A percentile compares a stretch with the other conserved stretches of the same genome.
Evolutionary conservation across 1,284 basidiomycete genomes (phyloP).

Genomic region (Amylostereum areolatum): DNA sequence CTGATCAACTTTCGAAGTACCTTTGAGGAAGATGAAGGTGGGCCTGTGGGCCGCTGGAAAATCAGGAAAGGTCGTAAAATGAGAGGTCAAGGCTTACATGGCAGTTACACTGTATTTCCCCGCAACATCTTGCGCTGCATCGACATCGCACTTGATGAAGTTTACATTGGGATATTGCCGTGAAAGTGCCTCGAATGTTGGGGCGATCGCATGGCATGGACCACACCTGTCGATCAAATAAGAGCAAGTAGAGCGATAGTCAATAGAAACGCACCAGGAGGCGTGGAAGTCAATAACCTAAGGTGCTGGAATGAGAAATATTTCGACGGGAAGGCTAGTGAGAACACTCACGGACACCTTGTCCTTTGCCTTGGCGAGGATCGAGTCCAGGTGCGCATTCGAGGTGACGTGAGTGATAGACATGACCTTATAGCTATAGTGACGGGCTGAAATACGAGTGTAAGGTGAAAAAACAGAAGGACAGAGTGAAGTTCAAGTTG

Average conservation of each 20-base stretch:
- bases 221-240: constrained; percentile 55
- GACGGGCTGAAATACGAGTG: background rate
- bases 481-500: no score
- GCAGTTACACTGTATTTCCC: constrained; percentile 53
- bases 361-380: constrained; percentile 52
- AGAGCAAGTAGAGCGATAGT: background rate
- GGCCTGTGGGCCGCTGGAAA: constrained; percentile 44
- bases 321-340: background rate
- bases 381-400: constrained; percentile 51
- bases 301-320: background rate
- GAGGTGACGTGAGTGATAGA: constrained; percentile 57
- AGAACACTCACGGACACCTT: constrained; percentile 54
- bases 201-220: constrained; percentile 75
- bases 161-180: constrained; percentile 63
- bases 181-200: constrained; percentile 60
- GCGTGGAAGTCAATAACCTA: constrained; percentile 84
- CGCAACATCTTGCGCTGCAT: constrained; percentile 62
- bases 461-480: background rate
- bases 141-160: constrained; percentile 78
- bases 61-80: background rate
- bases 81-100: constrained; percentile 41
- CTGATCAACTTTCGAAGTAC: constrained; percentile 58
- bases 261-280: constrained; percentile 45
- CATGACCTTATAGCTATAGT: constrained; percentile 28
- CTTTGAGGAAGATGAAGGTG: constrained; percentile 72